Conservation (phyloP, 2,329 filamentous ascomycete genomes). For the Gremmenia infestans region DNA sequence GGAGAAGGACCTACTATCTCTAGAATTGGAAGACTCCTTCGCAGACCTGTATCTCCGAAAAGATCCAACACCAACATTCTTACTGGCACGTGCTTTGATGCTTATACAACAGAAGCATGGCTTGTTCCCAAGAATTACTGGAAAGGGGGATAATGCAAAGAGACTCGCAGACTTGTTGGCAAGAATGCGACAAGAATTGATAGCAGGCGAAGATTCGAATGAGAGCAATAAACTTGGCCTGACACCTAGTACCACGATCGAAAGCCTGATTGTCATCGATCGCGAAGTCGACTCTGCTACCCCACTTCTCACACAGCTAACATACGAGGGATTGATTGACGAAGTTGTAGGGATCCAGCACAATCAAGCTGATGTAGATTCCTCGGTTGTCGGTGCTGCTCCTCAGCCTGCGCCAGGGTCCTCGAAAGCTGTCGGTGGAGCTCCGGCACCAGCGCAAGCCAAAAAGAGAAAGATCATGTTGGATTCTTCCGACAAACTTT, state of each 20-base stretch:
- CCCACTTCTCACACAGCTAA: constrained; percentile 86
- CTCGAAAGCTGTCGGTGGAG: constrained; percentile 50
- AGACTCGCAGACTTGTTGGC: constrained; percentile 79
- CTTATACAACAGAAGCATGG: constrained; percentile 86
- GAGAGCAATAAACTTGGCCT: constrained; percentile 61
- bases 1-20: constrained; percentile 83
- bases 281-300: constrained; percentile 93
- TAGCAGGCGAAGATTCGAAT: constrained; percentile 69
- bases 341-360: constrained; percentile 89
- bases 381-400: constrained; percentile 76
- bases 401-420: constrained; percentile 51
- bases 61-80: constrained; percentile 84
- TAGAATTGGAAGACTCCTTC: constrained; percentile 86
- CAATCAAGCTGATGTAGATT: constrained; percentile 89
- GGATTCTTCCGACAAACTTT: constrained; percentile 85
- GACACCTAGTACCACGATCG: constrained; percentile 79
- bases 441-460: constrained; percentile 54
- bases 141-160: constrained; percentile 93
- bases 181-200: constrained; percentile 85
- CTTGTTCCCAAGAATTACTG: constrained; percentile 88
- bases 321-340: constrained; percentile 93
- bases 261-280: constrained; percentile 92
- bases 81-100: constrained; percentile 90
- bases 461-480: constrained; percentile 83
- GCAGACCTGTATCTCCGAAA: constrained; percentile 83